Evolutionary conservation across 495 filamentous ascomycete species (phyloP), one percentile per base, ranked within the genome.

Genomic region (Ascobolus immersus): DNA sequence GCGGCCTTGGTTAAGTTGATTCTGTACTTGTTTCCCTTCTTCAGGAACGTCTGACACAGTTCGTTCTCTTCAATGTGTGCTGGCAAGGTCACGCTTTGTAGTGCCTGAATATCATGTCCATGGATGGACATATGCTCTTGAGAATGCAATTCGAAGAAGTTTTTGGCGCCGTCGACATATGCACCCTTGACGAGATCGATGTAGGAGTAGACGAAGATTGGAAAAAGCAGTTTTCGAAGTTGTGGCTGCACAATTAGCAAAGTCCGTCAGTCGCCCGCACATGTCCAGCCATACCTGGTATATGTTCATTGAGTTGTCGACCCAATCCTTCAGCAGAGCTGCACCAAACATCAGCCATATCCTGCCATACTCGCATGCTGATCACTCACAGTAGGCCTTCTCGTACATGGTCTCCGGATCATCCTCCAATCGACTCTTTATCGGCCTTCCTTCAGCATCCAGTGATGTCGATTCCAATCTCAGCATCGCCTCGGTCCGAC

Each of bases 131-230:
- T 64, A 39, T 94, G 92, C 34, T 65, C 59, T 20, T 58, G 53
- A 38, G 67, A 66, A 48, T 74, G 70, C 14, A 59, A 48, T 17
- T 65, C 56, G 32, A 90, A 71, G 42, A 89, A 79, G 3, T 61
- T 52, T 39, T 73, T 64, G 10, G 68, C 68, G 32, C 90, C 78
- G 22, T 62, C 65, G 13, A 60, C 54, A 41, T 73, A 74, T 38
- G 64, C 69, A 8, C 77, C 69, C n/a, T 55, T 56, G n/a, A 82
- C 63, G 29, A 92, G 69, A 41, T 77, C 65, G 5, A 94, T 53
- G 45, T 77, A 92, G 0, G 80, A 86, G 53, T 96, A 84, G 14
- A 92, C 74, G 45, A 93, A 94, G 0, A 89, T 55, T 1, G 86
- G 89, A 77, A 81, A 96, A 17, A 84, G 57, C 8, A 94, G 57